These are phyloP conservation scores for Fraxinus albicans DNA, from an alignment of 305 asterid species.

Conservation along the genomic window DNA sequence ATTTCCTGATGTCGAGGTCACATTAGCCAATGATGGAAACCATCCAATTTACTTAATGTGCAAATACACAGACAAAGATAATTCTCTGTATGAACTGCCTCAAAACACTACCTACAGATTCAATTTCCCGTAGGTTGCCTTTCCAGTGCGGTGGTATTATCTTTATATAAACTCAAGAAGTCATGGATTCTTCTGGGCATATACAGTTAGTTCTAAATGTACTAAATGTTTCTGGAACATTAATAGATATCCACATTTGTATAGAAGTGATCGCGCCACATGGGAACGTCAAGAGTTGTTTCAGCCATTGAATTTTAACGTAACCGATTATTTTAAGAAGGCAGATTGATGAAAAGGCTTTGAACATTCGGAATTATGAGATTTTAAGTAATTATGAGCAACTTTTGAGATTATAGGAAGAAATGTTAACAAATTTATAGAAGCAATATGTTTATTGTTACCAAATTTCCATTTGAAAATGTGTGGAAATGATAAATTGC, in stretches of 20 bases:
- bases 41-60: conserved; percentile 54
- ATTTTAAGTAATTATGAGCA: neutral
- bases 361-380: neutral
- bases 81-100: conserved; percentile 32
- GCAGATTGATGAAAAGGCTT: neutral
- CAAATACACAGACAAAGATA: conserved; percentile 37
- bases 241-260: conserved; percentile 40
- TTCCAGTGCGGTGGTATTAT: conserved; percentile 83
- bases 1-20: conserved; percentile 52
- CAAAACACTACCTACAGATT: conserved; percentile 39
- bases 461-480: neutral
- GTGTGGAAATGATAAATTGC: neutral
- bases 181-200: conserved; percentile 74
- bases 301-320: conserved; percentile 39
- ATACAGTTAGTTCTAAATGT: conserved; percentile 62
- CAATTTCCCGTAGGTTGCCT: conserved; percentile 47
- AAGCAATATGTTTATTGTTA: neutral
- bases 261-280: conserved; percentile 52
- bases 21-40: conserved; percentile 56
- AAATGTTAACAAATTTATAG: neutral
- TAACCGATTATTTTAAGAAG: neutral
- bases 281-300: conserved; percentile 78
- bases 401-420: neutral
- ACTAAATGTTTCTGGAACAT: conserved; percentile 79
- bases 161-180: conserved; percentile 21